A percentile compares a stretch with the other conserved stretches of the same genome.
Evolutionary conservation across 257 asterid species (phyloP).

Genomic region (Gentiana macrophylla): DNA sequence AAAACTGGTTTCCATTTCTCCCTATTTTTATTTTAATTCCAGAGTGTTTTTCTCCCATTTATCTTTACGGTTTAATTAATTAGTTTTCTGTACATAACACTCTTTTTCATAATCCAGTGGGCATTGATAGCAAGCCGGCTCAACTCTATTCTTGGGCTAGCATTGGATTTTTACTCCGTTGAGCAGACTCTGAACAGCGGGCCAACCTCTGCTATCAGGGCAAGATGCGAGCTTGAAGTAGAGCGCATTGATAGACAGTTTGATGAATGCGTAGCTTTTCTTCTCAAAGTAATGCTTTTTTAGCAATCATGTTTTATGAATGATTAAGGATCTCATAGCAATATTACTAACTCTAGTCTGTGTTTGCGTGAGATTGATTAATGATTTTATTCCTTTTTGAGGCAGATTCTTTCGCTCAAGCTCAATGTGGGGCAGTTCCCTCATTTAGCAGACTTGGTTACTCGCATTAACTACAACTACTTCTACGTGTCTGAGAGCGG

Average conservation of each 20-base stretch:
- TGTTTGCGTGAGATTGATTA: neutral
- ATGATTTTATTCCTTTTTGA: conserved; percentile 7
- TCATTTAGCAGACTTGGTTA: conserved; percentile 85
- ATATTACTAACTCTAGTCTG: neutral
- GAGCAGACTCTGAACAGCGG: conserved; percentile 63
- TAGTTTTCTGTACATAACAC: neutral
- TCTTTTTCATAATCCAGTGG: conserved; percentile 39
- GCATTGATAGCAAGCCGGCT: conserved; percentile 91
- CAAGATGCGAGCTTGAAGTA: conserved; percentile 78
- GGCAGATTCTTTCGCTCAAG: conserved; percentile 89
- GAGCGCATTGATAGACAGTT: conserved; percentile 84
- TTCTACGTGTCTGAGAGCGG: conserved; percentile 91
- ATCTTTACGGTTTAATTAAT: neutral
- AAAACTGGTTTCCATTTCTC: conserved; percentile 53
- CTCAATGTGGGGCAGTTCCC: conserved; percentile 97
- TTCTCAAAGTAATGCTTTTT: conserved; percentile 58
- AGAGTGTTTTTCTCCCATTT: neutral
- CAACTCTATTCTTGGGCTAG: conserved; percentile 79
- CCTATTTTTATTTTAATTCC: conserved; percentile 10
- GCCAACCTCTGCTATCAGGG: conserved; percentile 60
- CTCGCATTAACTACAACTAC: conserved; percentile 78
- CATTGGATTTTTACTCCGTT: conserved; percentile 73
- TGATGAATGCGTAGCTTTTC: conserved; percentile 91
- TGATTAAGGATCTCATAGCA: too few species aligned
- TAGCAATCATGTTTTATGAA: too few species aligned